phyloP scores from a whole-genome alignment of 2,329 filamentous ascomycete genomes.

The Beauveria sp. region DNA sequence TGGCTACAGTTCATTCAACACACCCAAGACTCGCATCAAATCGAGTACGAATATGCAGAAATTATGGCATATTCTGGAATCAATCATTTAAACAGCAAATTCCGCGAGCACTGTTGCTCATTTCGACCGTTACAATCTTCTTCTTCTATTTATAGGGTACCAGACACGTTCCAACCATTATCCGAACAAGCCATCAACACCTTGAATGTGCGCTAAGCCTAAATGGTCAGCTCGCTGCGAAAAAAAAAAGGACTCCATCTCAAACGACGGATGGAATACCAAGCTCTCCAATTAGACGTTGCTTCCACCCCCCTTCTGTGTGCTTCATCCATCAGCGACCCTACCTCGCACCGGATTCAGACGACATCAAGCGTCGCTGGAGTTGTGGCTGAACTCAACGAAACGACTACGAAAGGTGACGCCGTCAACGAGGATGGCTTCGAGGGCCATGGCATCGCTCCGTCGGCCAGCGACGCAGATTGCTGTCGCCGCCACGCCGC shows the following conservation, averaged over 20 bases:
- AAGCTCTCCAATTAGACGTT: not conserved
- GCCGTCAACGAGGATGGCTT: not conserved
- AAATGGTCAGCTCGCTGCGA: not conserved
- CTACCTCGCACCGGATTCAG: not conserved
- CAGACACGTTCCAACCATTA: not conserved
- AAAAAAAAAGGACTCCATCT: not conserved
- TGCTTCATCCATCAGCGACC: not conserved
- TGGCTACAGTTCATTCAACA: too few species aligned
- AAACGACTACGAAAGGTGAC: not conserved
- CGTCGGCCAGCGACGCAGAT: not conserved
- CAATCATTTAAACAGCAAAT: too few species aligned
- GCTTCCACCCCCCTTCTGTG: not conserved
- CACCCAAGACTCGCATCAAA: too few species aligned
- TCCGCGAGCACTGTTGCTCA: too few species aligned
- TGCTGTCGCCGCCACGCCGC: too few species aligned
- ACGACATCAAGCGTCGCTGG: not conserved
- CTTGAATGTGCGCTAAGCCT: not conserved
- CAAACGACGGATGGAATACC: too few species aligned
- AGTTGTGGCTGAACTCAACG: not conserved
- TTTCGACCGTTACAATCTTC: too few species aligned
- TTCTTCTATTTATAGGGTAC: too few species aligned
- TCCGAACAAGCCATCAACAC: not conserved
- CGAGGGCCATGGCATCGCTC: not conserved
- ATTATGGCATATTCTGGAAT: too few species aligned
- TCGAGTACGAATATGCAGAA: not conserved